phyloP scores from a whole-genome alignment of 768 basidiomycete genomes.

The Lactifluus piperatus region DNA sequence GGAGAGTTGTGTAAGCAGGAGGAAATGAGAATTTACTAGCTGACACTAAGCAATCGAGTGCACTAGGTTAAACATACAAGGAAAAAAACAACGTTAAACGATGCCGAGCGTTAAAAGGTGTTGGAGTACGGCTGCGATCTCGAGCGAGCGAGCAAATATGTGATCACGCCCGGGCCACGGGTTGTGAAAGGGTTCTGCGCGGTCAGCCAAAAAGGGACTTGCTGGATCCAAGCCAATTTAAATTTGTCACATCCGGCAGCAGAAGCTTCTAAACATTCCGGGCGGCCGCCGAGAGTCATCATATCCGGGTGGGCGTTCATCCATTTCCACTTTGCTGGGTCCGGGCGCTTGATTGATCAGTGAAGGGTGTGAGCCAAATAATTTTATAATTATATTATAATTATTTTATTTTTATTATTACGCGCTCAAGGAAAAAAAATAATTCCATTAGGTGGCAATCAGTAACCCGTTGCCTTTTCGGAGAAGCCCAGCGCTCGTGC shows the following conservation, averaged over 20 bases:
- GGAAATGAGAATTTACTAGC: not conserved
- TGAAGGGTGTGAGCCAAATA: not conserved
- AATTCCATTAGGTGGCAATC: not conserved
- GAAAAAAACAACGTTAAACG: not conserved
- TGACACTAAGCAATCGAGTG: not conserved
- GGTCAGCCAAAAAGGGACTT: not conserved
- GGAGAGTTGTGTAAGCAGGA: not conserved
- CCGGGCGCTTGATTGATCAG: not conserved
- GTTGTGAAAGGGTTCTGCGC: slow-evolving; percentile 19
- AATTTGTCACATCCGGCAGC: not conserved
- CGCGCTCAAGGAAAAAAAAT: no score
- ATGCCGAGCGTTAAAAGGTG: not conserved
- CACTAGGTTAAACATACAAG: not conserved
- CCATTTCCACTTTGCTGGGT: not conserved
- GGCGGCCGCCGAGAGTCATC: slow-evolving; percentile 7
- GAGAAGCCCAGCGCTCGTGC: not conserved
- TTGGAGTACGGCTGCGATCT: slow-evolving; percentile 9
- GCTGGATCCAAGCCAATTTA: not conserved
- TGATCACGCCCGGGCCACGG: not conserved
- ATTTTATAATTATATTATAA: not conserved
- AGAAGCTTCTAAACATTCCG: not conserved
- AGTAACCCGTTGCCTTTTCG: not conserved
- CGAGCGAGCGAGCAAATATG: no score
- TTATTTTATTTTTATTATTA: not conserved
- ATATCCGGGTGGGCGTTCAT: not conserved